Percentiles rank a stretch among this genome's conserved stretches.
Conservation (phyloP, 192 early-diverging fungal genomes). For the Geranomyces michiganensis region DNA sequence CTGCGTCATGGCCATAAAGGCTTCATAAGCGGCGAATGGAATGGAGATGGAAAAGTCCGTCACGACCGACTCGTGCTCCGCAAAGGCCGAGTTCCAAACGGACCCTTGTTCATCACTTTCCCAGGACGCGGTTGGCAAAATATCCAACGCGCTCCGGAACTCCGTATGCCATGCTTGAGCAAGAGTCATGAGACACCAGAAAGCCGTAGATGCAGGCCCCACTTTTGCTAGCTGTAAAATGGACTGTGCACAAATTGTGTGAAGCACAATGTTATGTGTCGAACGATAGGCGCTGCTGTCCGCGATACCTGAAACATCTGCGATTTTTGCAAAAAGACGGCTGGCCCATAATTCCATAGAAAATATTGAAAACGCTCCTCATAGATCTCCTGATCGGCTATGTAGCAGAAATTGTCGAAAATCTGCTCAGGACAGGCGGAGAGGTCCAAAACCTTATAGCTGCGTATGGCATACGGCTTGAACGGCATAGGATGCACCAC, state of each 20-base stretch:
- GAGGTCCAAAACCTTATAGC: constrained; percentile 36
- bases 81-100: neutral
- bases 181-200: neutral
- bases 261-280: too few species aligned
- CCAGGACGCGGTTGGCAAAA: neutral
- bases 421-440: constrained; percentile 33
- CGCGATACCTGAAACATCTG: constrained; percentile 34
- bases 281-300: neutral
- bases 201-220: neutral
- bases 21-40: constrained; percentile 44
- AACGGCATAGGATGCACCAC: neutral
- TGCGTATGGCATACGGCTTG: constrained; percentile 28
- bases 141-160: neutral
- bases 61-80: constrained; percentile 7
- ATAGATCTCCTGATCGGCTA: constrained; percentile 15
- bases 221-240: neutral
- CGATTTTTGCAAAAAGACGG: constrained; percentile 39
- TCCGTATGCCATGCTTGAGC: neutral
- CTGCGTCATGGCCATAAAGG: constrained; percentile 20
- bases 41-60: constrained; percentile 25
- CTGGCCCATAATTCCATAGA: constrained; percentile 34
- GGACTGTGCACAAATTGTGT: neutral
- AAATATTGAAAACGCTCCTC: constrained; percentile 31
- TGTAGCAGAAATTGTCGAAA: constrained; percentile 36
- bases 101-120: neutral